These are phyloP conservation scores for Tulasnella calospora DNA, from an alignment of 768 basidiomycete species.

Conservation along the genomic window DNA sequence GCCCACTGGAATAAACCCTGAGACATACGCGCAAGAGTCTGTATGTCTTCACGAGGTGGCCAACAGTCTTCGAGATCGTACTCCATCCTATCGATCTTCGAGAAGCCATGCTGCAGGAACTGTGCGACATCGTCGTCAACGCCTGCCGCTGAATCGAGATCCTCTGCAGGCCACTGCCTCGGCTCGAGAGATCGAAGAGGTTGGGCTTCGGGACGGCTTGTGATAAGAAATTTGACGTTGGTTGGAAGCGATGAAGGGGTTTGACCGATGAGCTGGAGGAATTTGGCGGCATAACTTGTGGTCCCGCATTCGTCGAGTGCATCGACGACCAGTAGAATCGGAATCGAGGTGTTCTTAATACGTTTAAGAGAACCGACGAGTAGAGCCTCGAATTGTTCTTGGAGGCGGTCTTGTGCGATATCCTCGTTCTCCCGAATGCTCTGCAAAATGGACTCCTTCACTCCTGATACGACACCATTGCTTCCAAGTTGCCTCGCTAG, in stretches of 20 bases:
- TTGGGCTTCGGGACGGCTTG: background rate
- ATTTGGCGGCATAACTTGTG: background rate
- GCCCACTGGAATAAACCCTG: background rate
- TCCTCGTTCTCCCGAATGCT: background rate
- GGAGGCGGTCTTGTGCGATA: background rate
- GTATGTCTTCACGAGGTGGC: background rate
- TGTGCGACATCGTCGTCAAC: background rate
- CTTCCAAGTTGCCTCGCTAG: background rate
- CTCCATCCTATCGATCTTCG: background rate
- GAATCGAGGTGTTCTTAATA: background rate
- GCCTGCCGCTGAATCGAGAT: background rate
- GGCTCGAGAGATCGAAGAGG: background rate
- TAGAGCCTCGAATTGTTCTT: background rate
- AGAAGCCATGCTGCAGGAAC: background rate
- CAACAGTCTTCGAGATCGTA: background rate
- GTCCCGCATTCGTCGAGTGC: background rate
- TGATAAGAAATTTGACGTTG: background rate
- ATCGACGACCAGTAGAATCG: background rate
- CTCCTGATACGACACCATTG: background rate
- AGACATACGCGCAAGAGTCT: background rate
- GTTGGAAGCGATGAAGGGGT: background rate
- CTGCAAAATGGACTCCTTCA: background rate
- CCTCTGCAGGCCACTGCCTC: background rate
- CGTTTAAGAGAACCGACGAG: background rate
- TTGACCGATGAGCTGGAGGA: background rate